Percentiles rank a stretch among this genome's conserved stretches.
phyloP scores from a whole-genome alignment of 1,139 yeast species.

The Debaryomycetaceae sp. region DNA sequence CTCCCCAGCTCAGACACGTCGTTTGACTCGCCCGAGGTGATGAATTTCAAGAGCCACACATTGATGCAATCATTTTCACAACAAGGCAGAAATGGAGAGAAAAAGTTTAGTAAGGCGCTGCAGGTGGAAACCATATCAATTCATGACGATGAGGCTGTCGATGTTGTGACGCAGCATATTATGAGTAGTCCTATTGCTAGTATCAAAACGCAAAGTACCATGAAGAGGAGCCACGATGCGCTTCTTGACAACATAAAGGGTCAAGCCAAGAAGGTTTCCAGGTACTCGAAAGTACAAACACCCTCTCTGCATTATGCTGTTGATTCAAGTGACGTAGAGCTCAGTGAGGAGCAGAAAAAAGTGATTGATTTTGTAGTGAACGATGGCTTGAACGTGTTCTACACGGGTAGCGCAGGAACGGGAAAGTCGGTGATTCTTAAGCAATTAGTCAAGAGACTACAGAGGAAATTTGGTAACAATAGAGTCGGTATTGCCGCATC shows the following conservation, averaged over 20 bases:
- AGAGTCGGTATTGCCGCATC: conserved; percentile 84
- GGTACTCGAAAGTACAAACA: conserved; percentile 2
- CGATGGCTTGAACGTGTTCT: conserved; percentile 54
- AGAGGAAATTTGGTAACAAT: conserved; percentile 35
- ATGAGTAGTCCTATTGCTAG: conserved; percentile 1
- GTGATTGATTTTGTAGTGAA: conserved; percentile 66
- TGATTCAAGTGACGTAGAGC: conserved; percentile 5
- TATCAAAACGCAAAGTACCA: conserved; percentile 1
- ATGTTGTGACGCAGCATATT: conserved; percentile 1
- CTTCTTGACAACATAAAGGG: conserved; percentile 11
- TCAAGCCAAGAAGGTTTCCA: conserved; percentile 21
- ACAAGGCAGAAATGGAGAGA: background rate
- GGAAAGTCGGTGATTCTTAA: conserved; percentile 76
- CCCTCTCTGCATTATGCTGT: background rate
- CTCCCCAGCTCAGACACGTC: conserved; percentile 26
- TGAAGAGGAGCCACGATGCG: conserved; percentile 8
- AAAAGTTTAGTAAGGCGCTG: background rate
- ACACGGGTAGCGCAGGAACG: conserved; percentile 83
- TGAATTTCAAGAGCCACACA: conserved; percentile 23
- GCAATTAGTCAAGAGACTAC: conserved; percentile 48
- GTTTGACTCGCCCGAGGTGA: conserved; percentile 27
- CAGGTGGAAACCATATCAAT: conserved; percentile 10
- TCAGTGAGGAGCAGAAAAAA: conserved; percentile 61
- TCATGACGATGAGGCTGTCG: conserved; percentile 4
- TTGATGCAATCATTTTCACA: conserved; percentile 11